Evolutionary conservation across 1,284 basidiomycete genomes (phyloP), one percentile per base, ranked within the genome.

Genomic region (Apiotrichum brassicae): DNA sequence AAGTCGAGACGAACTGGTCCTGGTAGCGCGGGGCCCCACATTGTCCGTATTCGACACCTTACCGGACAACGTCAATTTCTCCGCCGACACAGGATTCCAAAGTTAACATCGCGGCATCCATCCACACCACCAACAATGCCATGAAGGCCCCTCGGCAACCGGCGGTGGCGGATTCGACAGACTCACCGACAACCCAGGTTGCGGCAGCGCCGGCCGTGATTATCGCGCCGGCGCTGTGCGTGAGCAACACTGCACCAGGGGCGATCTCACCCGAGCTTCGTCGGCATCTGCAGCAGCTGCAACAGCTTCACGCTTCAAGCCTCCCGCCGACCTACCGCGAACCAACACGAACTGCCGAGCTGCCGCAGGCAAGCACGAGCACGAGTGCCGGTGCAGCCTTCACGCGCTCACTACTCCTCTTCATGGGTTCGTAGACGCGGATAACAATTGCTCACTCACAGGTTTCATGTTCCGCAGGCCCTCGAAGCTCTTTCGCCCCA

Each of bases 401-500:
- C 19, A 65, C 71, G 2, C 55, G 71, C 46, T 68, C 65, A 6
- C 41, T 72, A 6, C 59, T 73, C 18, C 52, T 73, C n/a, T 69
- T 68, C 37, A 42, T 71, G 23, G 69, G 71, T 71, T 45, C 47
- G 58, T 30, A n/a, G n/a, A n/a, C n/a, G n/a, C n/a, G n/a, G n/a
- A n/a, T n/a, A n/a, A n/a, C n/a, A n/a, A n/a, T 8, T 30, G 26
- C 24, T 47, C n/a, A 46, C 19, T 18, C 6, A 2, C 41, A 71
- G 69, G 69, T 9, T 63, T 73, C 47, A 62, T 71, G 54, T 73
- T 73, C 48, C 58, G 69, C 28, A 53, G 70, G 24, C 71, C 71
- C 2, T 70, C 67, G 14, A 71, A 72, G 56, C 56, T 73, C 19
- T 73, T 72, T 44, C 57, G 66, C 39, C 71, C 70, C 0, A 71